Base-by-base conservation (phyloP, 331 rosid species). In the Arachis monticola region DNA sequence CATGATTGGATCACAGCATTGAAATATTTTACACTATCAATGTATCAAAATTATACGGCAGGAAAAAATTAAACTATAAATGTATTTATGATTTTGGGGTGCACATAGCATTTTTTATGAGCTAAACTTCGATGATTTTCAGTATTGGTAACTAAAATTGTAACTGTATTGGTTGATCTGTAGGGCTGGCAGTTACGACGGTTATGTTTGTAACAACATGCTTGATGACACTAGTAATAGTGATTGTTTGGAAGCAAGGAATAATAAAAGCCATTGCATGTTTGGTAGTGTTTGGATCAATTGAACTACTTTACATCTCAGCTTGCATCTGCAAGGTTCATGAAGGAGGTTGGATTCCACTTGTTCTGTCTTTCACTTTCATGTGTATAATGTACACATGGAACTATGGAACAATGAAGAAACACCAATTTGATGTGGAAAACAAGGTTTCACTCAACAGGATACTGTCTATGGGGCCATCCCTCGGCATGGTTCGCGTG, bases 171-270 rank as follows among this genome's bases (percentile, higher is more conserved):
- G 40, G 64, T 81, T 64, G 65, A 41, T 82, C 32, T 84, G 70
- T 72, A 91, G 94, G 97, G 5, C 78, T 91, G 70, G 92, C 91
- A 0, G 79, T 85, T 41, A 91, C 89, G 2, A 83, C 85, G 48
- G 92, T 91, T 30, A 91, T 87, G 93, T 88, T 88, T 81, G 90
- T 88, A 74, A 91, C 97, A 55, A 88, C 97, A 63, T 88, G 92
- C 68, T 82, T 91, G 82, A 88, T 91, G 97, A 76, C 86, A 48
- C 82, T 91, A 12, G 89, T 87, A 48, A 85, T 88, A 50, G 51
- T 83, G 30, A 83, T 87, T 8, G 88, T 91, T 22, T 88, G 92
- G 97, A 87, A 87, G 83, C 74, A 80, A 79, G 87, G 83, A 31
- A 65, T 84, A 12, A 10, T 66, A n/a, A 69, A 48, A 69, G 88